Evolutionary conservation across 495 filamentous ascomycete genomes (phyloP), one percentile per base, ranked within the genome.

Genomic region (Talaromyces trachyspermus): DNA sequence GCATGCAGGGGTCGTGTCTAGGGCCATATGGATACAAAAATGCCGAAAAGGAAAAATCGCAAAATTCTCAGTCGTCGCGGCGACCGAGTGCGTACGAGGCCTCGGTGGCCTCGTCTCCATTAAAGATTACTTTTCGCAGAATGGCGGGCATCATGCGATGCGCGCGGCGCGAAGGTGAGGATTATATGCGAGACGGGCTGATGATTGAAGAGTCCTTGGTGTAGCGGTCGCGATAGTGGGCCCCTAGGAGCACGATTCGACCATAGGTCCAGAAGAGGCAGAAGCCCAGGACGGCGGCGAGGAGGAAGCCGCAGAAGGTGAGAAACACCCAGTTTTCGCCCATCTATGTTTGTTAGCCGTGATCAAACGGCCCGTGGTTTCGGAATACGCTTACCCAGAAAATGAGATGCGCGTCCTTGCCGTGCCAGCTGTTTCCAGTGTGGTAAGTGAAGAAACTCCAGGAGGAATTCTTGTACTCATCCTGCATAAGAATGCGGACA

Each of bases 381-480:
- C 20, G 32, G 23, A n/a, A 25, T 48, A 5, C 24, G 55, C 70
- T 55, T 60, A 77, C 70, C 84, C 86, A 90, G 62, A 90, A 87
- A 54, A 90, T 87, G 4, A 86, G 61, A 55, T 74, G 69, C 8
- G 86, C 86, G 54, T 90, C 86, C 49, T 75, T 79, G 15, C 75
- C 75, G 58, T 90, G 86, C 86, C 86, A 89, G 55, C 78, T 84
- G 62, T 78, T 86, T 15, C 86, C 86, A 24, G 73, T 71, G 53
- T 85, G 77, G 55, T 86, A 81, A 17, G 76, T 81, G 58, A 90
- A 90, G 69, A 90, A 89, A 50, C 79, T 83, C 84, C 83, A 89
- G 0, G 74, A 62, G 50, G 79, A 74, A 48, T 74, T 71, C 49
- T 83, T 83, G 62, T 87, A 88, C 55, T 86, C 85, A 30, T 79